Percentiles rank a stretch among this genome's conserved stretches.
These are phyloP conservation scores for Senecio squalidus DNA, from an alignment of 140 eudicot species.

Conservation along the genomic window DNA sequence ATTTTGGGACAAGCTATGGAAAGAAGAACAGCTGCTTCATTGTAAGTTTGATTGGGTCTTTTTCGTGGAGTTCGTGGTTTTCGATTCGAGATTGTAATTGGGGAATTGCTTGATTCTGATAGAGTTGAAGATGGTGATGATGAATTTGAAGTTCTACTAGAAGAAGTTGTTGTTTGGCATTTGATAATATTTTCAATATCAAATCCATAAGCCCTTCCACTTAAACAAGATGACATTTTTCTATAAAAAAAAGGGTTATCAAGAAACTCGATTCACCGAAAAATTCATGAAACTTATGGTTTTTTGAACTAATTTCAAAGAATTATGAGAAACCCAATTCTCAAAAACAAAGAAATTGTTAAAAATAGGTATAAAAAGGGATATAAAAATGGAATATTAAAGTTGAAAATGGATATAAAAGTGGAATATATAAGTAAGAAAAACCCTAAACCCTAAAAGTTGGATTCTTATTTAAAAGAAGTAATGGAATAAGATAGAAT, in stretches of 20 bases:
- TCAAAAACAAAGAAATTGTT: background rate
- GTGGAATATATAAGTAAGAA: conserved; percentile 9
- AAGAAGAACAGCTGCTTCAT: conserved; percentile 80
- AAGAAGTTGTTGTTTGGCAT: conserved; percentile 38
- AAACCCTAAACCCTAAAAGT: conserved; percentile 46
- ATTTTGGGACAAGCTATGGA: conserved; percentile 90
- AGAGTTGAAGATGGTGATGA: conserved; percentile 66
- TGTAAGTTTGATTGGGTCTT: conserved; percentile 79
- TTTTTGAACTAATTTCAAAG: background rate
- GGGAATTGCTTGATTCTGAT: conserved; percentile 69
- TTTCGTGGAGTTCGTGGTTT: conserved; percentile 80
- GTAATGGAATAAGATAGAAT: conserved; percentile 9
- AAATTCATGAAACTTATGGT: conserved; percentile 12
- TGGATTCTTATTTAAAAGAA: conserved; percentile 13
- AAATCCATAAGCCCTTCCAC: conserved; percentile 54
- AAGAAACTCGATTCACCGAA: conserved; percentile 12
- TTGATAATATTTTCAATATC: conserved; percentile 45
- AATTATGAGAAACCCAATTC: background rate
- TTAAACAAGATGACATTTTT: conserved; percentile 51
- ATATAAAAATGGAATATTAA: background rate
- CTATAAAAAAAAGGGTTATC: background rate
- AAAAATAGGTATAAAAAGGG: background rate
- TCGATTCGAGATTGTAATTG: conserved; percentile 46
- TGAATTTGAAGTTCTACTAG: conserved; percentile 32
- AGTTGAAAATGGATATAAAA: background rate